Evolutionary conservation across 495 filamentous ascomycete species (phyloP).

Genomic region (Penicillium verhagenii): DNA sequence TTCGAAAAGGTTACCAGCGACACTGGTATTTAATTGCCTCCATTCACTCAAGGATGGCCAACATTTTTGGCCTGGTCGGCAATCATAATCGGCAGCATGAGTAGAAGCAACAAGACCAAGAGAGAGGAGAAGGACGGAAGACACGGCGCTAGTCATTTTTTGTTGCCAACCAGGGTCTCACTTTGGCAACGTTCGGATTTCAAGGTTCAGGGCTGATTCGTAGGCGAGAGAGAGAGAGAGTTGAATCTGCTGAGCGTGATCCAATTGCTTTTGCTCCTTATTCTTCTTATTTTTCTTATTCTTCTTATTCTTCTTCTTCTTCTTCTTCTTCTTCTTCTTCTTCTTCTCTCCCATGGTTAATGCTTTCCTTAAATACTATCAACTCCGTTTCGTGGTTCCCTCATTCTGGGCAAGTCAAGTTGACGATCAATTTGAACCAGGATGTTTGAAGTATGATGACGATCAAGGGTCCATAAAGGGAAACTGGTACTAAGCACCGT

Average conservation of each 20-base stretch:
- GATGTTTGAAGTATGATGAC: background rate
- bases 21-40: slow-evolving; percentile 19
- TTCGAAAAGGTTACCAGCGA: slow-evolving; percentile 12
- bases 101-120: background rate
- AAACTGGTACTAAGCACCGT: background rate
- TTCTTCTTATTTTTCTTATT: no score
- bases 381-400: no score
- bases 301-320: no score
- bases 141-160: background rate
- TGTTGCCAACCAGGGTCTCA: background rate
- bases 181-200: background rate
- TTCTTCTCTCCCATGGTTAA: background rate
- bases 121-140: background rate
- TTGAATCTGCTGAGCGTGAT: no score
- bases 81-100: slow-evolving; percentile 9
- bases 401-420: no score
- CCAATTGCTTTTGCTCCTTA: no score
- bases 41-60: slow-evolving; percentile 20
- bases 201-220: no score
- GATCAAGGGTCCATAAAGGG: background rate
- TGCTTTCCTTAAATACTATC: background rate
- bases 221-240: no score
- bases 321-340: no score
- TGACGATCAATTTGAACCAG: no score
- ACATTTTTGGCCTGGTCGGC: slow-evolving; percentile 8